Base-by-base conservation (phyloP, 257 asterid species). In the Scutellaria barbata region DNA sequence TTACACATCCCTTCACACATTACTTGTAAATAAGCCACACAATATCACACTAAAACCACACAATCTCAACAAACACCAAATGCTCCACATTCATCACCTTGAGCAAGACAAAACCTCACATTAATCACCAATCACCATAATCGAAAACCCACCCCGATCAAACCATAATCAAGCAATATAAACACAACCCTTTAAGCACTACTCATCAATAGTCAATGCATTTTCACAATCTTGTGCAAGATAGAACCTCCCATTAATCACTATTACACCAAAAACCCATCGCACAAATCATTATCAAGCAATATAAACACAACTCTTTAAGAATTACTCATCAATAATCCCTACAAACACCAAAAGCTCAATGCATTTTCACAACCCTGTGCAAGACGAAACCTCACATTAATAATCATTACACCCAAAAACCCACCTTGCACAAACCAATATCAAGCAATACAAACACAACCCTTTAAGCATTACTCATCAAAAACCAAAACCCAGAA, bases 141-240 rank as follows among this genome's bases (percentile, higher is more conserved):
- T 22, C 25, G 25, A 22, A 22, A 51, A 66, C 16, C 45, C n/a
- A 4, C 63, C 52, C 7, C 37, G 13, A 60, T 10, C 13, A 16
- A 56, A 54, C 61, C 51, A 14, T 6, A 9, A 25, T 10, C 13
- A 68, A 35, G 59, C 20, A 2, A 48, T 5, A 10, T 6, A 68
- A 65, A 65, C 71, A 68, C 10, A 72, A 60, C 13, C 59, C 20
- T 43, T 14, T 60, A 18, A 47, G 56, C 73, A 72, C 50, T 25
- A 58, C 45, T 18, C 48, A 75, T 16, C 3, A 73, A 41, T 2
- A 57, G 68, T 4, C 22, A n/a, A n/a, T n/a, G n/a, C n/a, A n/a
- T n/a, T n/a, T n/a, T n/a, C n/a, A n/a, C n/a, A n/a, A n/a, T n/a
- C n/a, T n/a, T n/a, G n/a, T n/a, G n/a, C n/a, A n/a, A n/a, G n/a